Percentiles rank a stretch among this genome's conserved stretches.
Conservation (phyloP, 176 grass and related monocot species). For the Carex littledalei region DNA sequence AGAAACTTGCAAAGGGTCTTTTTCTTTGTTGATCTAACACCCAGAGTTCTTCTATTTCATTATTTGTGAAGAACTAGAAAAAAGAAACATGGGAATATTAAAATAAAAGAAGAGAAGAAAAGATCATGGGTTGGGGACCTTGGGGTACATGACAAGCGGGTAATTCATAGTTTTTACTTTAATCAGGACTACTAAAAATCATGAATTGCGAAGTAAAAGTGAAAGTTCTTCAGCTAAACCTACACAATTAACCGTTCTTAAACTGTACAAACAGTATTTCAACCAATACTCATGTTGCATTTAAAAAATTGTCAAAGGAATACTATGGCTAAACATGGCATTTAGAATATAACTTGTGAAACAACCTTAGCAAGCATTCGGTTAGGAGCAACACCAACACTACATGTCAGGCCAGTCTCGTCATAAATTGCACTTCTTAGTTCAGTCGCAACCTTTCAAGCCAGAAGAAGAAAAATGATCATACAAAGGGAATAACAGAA, state of each 20-base stretch:
- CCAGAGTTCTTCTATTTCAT: neutral
- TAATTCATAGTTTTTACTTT: neutral
- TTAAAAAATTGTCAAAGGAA: neutral
- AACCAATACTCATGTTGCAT: neutral
- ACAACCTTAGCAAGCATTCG: constrained; percentile 86
- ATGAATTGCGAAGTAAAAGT: neutral
- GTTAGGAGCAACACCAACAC: constrained; percentile 86
- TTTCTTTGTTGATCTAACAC: neutral
- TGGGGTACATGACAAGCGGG: neutral
- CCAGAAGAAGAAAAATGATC: constrained; percentile 14
- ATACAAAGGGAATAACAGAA: constrained; percentile 20
- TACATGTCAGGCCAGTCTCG: constrained; percentile 93
- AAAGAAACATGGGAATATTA: neutral
- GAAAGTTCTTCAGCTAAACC: neutral
- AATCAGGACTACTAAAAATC: neutral
- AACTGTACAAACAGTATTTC: neutral
- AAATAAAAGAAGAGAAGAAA: neutral
- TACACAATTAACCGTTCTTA: neutral
- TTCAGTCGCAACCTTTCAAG: constrained; percentile 70
- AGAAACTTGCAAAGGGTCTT: neutral
- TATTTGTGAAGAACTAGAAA: neutral
- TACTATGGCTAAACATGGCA: neutral
- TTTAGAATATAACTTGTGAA: neutral
- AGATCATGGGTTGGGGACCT: neutral
- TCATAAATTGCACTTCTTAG: constrained; percentile 66